Percentiles rank a stretch among this genome's conserved stretches.
phyloP scores from a whole-genome alignment of 2,329 filamentous ascomycete species.

The Aspergillus nomiae region DNA sequence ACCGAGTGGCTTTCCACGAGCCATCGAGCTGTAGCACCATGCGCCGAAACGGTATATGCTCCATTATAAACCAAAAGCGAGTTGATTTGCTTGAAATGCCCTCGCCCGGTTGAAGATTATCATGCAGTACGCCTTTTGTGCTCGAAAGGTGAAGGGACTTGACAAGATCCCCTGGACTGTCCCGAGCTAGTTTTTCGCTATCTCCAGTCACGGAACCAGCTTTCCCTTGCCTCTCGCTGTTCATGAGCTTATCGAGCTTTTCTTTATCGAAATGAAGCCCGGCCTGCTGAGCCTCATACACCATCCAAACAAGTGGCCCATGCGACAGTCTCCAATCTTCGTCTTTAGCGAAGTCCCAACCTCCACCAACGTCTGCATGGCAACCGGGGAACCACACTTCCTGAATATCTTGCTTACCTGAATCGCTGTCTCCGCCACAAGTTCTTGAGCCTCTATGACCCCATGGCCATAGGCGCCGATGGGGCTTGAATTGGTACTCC shows the following conservation, averaged over 20 bases:
- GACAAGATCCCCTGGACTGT: background rate
- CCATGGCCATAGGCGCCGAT: background rate
- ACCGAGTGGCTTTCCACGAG: constrained; percentile 69
- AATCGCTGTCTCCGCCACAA: background rate
- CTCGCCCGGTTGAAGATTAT: constrained; percentile 63
- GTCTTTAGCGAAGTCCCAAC: constrained; percentile 59
- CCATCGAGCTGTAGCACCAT: constrained; percentile 64
- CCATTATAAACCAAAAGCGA: constrained; percentile 71
- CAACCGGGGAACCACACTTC: constrained; percentile 72
- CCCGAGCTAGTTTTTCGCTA: background rate
- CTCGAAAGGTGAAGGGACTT: constrained; percentile 14
- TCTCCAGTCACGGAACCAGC: too few species aligned
- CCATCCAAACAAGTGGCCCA: constrained; percentile 68
- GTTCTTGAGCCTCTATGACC: background rate
- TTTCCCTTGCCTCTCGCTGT: background rate
- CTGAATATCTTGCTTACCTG: constrained; percentile 61
- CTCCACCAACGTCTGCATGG: constrained; percentile 74
- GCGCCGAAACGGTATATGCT: constrained; percentile 71
- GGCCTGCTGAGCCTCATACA: constrained; percentile 60
- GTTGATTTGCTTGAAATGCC: constrained; percentile 58
- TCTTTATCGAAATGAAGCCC: constrained; percentile 65
- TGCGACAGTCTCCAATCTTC: constrained; percentile 63
- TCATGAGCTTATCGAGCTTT: constrained; percentile 15
- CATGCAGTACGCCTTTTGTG: constrained; percentile 57
- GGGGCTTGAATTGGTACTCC: background rate